Evolutionary conservation across 2,329 filamentous ascomycete species (phyloP), one percentile per base, ranked within the genome.

Genomic region (Pseudocercospora eumusae): DNA sequence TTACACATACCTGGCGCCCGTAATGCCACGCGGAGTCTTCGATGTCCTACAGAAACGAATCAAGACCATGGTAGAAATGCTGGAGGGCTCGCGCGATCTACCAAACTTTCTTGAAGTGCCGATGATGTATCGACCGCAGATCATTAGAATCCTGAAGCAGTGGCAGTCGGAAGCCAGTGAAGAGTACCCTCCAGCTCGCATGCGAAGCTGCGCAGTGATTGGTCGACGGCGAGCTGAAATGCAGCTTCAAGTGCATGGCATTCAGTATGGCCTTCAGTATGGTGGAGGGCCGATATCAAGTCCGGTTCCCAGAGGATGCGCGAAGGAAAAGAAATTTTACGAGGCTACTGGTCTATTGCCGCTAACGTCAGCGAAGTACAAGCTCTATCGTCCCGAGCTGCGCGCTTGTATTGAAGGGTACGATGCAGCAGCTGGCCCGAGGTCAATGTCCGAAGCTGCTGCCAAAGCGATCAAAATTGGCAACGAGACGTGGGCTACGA

Each of bases 291-390:
- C 20, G 15, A 44, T 21, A 11, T 44, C n/a, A 21, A 44, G 40
- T 44, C 11, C 20, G 8, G 20, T 45, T 13, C 42, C 42, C 20
- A 18, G 25, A 18, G 56, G 62, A 11, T 62, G 59, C 33, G 59
- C 56, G 21, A 64, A 64, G 33, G 50, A 61, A 47, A 25, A 52
- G 28, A 45, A 31, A 5, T 64, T 64, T 44, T 62, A 64, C 23
- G 23, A 52, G 1, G 36, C 44, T n/a, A 56, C 31, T 33, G 62
- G 59, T 4, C 15, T 64, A 4, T 47, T 64, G 44, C 28, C 20
- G 23, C n/a, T 27, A 33, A 15, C 31, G 31, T 33, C 4, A 13
- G 31, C 31, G 11, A 33, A 33, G 11, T 33, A 33, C 31, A 33
- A 33, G 31, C 31, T 33, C 31, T 33, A 33, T 15, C 31, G 31